Evolutionary conservation across 345 rosid genomes (phyloP).

Genomic region (Psidium friedrichsthalianum): DNA sequence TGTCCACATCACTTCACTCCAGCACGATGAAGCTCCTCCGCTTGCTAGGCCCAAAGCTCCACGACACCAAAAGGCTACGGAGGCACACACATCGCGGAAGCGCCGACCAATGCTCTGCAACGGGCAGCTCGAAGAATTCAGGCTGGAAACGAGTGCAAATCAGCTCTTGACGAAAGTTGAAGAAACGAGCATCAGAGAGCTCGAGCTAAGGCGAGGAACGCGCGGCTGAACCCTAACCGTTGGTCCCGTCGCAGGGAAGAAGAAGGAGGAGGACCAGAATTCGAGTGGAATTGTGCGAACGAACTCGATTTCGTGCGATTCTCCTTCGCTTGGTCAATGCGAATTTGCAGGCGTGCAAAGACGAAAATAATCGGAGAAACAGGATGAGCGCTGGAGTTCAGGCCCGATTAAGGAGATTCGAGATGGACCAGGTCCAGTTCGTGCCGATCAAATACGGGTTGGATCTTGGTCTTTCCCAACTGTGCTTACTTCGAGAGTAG

Average conservation of each 20-base stretch:
- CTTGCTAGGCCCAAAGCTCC: neutral
- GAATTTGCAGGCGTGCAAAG: neutral
- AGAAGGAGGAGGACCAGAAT: neutral
- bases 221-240: neutral
- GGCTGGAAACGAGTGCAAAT: neutral
- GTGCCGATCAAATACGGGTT: neutral
- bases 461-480: neutral
- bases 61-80: neutral
- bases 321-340: neutral
- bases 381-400: neutral
- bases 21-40: neutral
- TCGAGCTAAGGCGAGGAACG: neutral
- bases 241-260: neutral
- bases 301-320: neutral
- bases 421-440: neutral
- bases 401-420: neutral
- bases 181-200: neutral
- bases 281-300: neutral
- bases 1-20: slow-evolving; percentile 56
- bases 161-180: neutral
- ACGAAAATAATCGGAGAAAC: neutral
- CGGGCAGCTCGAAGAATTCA: neutral
- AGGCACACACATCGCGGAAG: neutral
- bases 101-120: neutral
- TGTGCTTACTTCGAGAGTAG: too few species aligned